These are phyloP conservation scores for Sporisorium exsertum DNA, from an alignment of 1,284 basidiomycete genomes.

Conservation along the genomic window DNA sequence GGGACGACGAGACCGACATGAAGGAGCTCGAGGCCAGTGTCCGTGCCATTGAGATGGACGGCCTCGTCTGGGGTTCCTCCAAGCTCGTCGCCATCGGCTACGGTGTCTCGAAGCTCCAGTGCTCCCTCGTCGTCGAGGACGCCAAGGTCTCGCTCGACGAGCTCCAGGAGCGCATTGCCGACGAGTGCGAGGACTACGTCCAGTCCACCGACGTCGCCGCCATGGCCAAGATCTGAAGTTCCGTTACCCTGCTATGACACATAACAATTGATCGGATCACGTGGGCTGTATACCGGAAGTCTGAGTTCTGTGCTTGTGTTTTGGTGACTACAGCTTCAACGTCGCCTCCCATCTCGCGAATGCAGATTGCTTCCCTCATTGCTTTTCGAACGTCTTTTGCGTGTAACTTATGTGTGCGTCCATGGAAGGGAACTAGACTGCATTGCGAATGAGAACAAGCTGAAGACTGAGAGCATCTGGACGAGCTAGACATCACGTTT, in stretches of 20 bases:
- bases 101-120: constrained; percentile 91
- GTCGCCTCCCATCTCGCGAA: background rate
- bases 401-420: background rate
- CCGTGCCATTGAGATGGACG: constrained; percentile 87
- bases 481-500: constrained; percentile 32
- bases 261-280: constrained; percentile 5
- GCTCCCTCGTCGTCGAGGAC: constrained; percentile 95
- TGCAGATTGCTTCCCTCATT: constrained; percentile 25
- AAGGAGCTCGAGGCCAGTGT: constrained; percentile 83
- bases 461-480: background rate
- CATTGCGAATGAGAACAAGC: background rate
- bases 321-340: background rate
- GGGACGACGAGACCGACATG: constrained; percentile 99
- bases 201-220: constrained; percentile 83
- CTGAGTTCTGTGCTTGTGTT: background rate
- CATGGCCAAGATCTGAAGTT: constrained; percentile 68
- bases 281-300: constrained; percentile 38
- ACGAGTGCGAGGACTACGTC: constrained; percentile 87
- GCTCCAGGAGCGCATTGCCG: constrained; percentile 75
- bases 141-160: constrained; percentile 95
- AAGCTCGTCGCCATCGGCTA: constrained; percentile 94
- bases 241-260: background rate
- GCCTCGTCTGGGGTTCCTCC: constrained; percentile 89
- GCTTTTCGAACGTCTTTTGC: constrained; percentile 1
- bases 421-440: background rate